Conservation (phyloP, 2,329 filamentous ascomycete species). For the Botrytis galanthina region DNA sequence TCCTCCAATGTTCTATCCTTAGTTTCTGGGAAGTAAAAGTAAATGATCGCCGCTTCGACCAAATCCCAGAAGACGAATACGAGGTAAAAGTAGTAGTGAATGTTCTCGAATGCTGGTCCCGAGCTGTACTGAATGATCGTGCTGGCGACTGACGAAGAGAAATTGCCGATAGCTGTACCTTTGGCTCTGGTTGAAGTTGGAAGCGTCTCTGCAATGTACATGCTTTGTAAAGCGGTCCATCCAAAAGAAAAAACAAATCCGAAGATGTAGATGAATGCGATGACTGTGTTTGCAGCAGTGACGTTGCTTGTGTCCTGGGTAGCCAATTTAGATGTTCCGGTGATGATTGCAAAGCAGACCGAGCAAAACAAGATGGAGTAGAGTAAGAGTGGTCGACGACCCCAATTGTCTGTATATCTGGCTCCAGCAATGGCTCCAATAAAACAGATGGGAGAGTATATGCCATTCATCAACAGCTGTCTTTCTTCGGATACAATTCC, state of each 20-base stretch:
- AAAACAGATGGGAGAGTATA: conserved; percentile 37
- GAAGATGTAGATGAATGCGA: conserved; percentile 54
- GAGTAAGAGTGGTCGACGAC: conserved; percentile 44
- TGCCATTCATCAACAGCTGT: conserved; percentile 44
- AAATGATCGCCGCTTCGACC: conserved; percentile 45
- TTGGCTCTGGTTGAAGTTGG: conserved; percentile 45
- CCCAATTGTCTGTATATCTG: conserved; percentile 30
- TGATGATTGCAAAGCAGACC: conserved; percentile 49
- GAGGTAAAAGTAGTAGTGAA: conserved; percentile 41
- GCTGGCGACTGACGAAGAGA: conserved; percentile 41
- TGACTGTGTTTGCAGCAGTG: conserved; percentile 45
- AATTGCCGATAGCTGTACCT: conserved; percentile 46
- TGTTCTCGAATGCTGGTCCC: conserved; percentile 40
- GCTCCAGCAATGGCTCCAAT: conserved; percentile 38
- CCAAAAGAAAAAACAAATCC: conserved; percentile 52
- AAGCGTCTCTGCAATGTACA: conserved; percentile 50
- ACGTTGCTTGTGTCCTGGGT: conserved; percentile 25
- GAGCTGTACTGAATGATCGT: conserved; percentile 42
- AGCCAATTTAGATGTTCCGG: conserved; percentile 46
- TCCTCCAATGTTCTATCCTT: conserved; percentile 55
- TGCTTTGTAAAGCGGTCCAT: conserved; percentile 50
- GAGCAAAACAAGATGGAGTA: conserved; percentile 48
- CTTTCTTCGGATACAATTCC: conserved; percentile 42
- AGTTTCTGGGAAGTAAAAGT: conserved; percentile 54
- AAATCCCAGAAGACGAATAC: conserved; percentile 39